Base-by-base conservation (phyloP, 495 filamentous ascomycete species). In the Rostrohypoxylon terebratum region DNA sequence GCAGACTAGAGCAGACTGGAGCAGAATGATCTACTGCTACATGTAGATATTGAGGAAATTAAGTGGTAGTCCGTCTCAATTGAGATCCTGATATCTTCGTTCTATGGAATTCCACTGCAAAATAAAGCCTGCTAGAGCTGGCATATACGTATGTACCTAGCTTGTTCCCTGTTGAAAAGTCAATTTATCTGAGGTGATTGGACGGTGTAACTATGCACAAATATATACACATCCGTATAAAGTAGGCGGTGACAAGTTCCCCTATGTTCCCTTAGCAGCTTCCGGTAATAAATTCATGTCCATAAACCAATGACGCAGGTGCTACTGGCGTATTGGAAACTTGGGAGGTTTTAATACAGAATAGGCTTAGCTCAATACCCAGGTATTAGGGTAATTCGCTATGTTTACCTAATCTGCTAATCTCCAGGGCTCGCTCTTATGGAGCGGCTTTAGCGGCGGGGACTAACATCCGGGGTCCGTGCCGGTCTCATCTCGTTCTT, bases 391-490 rank as follows among this genome's bases (percentile, higher is more conserved):
- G 53, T 33, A 42, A n/a, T 34, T 38, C 65, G 25, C 66, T 58
- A 64, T 59, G 59, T 69, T 63, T 53, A 68, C 66, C n/a, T n/a
- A n/a, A n/a, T n/a, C n/a, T n/a, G n/a, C n/a, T n/a, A n/a, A n/a
- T n/a, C n/a, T n/a, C n/a, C n/a, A n/a, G n/a, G n/a, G 66, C 45
- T 66, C 47, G 57, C 58, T 58, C 36, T 23, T 62, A 40, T n/a
- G 13, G 38, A 42, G 62, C 63, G 55, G 54, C 28, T 65, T 65
- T 48, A 61, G 40, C 25, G 18, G 42, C 58, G 67, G 67, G 67
- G 59, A 58, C 38, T 25, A 47, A 10, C 18, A 45, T 42, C 54
- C 60, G 68, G 68, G 14, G 59, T 18, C 44, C 38, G 54, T 50
- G 54, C 62, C 50, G 51, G 59, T 69, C 40, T 57, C 33, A 69